Percentiles rank a stretch among this genome's conserved stretches.
phyloP scores from a whole-genome alignment of 2,329 filamentous ascomycete genomes.

The Colletotrichum sp. region DNA sequence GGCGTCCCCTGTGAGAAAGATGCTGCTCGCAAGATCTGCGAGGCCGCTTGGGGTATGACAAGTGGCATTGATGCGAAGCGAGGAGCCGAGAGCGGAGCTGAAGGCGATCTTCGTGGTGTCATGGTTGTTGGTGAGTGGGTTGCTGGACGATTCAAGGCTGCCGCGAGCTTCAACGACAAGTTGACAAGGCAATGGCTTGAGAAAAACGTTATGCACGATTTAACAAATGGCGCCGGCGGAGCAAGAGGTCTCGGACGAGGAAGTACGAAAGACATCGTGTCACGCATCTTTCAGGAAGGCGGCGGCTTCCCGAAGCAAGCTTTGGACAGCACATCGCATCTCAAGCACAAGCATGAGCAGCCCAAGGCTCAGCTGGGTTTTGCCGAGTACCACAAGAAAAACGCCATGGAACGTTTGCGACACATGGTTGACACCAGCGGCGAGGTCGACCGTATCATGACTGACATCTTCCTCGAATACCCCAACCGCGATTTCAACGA shows the following conservation, averaged over 20 bases:
- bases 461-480: conserved; percentile 86
- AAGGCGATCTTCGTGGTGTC: conserved; percentile 79
- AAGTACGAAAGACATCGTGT: conserved; percentile 75
- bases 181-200: conserved; percentile 82
- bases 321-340: conserved; percentile 37
- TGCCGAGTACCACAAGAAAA: conserved; percentile 73
- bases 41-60: conserved; percentile 81
- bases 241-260: conserved; percentile 75
- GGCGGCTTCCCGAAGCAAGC: conserved; percentile 74
- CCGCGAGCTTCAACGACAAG: conserved; percentile 43
- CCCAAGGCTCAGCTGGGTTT: conserved; percentile 70
- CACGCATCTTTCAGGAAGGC: conserved; percentile 79
- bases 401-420: conserved; percentile 72
- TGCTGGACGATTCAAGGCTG: conserved; percentile 69
- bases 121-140: conserved; percentile 92
- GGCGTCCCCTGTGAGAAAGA: conserved; percentile 88
- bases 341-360: conserved; percentile 51
- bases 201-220: conserved; percentile 69
- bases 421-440: conserved; percentile 83
- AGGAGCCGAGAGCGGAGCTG: conserved; percentile 70
- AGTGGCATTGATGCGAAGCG: conserved; percentile 73
- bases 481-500: conserved; percentile 91
- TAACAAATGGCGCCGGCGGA: conserved; percentile 73
- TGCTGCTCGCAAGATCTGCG: conserved; percentile 83
- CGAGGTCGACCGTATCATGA: conserved; percentile 79